These are phyloP conservation scores for Nakazawaea molendinolei DNA, from an alignment of 805 yeast species.

Conservation along the genomic window DNA sequence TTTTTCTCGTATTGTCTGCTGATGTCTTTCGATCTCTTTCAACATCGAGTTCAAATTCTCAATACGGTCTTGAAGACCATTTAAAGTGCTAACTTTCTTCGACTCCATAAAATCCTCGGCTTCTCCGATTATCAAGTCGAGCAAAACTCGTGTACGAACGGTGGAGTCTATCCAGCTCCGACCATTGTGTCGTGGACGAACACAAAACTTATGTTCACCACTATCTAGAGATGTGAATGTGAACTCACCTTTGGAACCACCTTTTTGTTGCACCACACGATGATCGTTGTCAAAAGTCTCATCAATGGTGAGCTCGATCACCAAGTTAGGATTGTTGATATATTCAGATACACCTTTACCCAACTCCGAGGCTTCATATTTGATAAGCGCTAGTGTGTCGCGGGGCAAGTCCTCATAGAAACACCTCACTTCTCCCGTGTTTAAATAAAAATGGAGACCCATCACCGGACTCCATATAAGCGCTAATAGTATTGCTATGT, in stretches of 20 bases:
- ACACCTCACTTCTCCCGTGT: constrained; percentile 72
- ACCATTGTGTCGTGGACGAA: constrained; percentile 43
- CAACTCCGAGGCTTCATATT: constrained; percentile 62
- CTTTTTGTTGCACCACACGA: constrained; percentile 65
- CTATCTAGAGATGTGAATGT: constrained; percentile 67
- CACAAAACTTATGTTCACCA: constrained; percentile 76
- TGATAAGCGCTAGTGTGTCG: constrained; percentile 77
- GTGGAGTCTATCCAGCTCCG: constrained; percentile 29
- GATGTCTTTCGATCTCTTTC: constrained; percentile 57
- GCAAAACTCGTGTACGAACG: constrained; percentile 58
- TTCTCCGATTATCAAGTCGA: constrained; percentile 64
- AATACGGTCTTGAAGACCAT: constrained; percentile 49
- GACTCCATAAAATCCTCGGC: constrained; percentile 59
- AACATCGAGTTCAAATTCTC: constrained; percentile 50
- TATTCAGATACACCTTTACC: constrained; percentile 35
- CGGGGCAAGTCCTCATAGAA: constrained; percentile 75
- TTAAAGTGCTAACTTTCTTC: constrained; percentile 52
- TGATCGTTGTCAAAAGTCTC: constrained; percentile 76
- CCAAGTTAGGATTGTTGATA: constrained; percentile 48
- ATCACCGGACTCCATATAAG: too few species aligned
- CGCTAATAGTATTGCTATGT: too few species aligned
- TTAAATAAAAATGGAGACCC: constrained; percentile 70
- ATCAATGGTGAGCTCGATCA: constrained; percentile 60
- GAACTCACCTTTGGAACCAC: constrained; percentile 59
- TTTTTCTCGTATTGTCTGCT: constrained; percentile 62